A percentile compares a stretch with the other conserved stretches of the same genome.
phyloP scores from a whole-genome alignment of 257 asterid species.

The Pogostemon cablin region DNA sequence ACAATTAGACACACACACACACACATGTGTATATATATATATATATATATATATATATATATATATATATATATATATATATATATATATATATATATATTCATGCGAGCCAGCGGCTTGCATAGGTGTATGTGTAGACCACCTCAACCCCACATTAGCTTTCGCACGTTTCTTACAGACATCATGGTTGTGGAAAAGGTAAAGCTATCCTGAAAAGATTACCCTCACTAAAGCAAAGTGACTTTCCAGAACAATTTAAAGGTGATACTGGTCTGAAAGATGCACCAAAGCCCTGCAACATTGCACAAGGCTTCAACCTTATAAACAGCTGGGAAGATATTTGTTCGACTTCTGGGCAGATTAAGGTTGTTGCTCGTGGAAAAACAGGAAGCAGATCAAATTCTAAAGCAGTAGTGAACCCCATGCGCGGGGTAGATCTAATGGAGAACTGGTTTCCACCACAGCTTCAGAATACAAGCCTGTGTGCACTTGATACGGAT shows the following conservation, averaged over 20 bases:
- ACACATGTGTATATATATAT: no score
- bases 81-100: no score
- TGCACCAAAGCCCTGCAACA: background rate
- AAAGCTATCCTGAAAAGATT: slow-evolving; percentile 46
- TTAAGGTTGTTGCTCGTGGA: background rate
- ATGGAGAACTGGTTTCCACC: slow-evolving; percentile 49
- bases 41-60: no score
- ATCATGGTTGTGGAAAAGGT: slow-evolving; percentile 39
- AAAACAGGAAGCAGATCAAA: slow-evolving; percentile 5
- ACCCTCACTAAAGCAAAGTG: slow-evolving; percentile 40
- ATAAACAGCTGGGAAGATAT: slow-evolving; percentile 13
- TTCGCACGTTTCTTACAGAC: background rate
- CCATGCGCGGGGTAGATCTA: slow-evolving; percentile 40
- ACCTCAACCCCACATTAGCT: background rate
- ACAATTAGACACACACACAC: no score
- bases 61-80: no score
- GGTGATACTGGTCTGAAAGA: slow-evolving; percentile 16
- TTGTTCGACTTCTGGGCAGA: slow-evolving; percentile 22
- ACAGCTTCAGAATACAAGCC: slow-evolving; percentile 9
- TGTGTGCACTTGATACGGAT: slow-evolving; percentile 37
- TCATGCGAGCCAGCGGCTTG: no score
- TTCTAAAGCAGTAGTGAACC: slow-evolving; percentile 18
- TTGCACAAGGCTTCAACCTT: background rate
- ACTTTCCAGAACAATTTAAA: background rate
- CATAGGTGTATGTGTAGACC: background rate